A percentile compares a stretch with the other conserved stretches of the same genome.
Evolutionary conservation across 108 stramenopile genomes (phyloP).

Genomic region (Epithemia pelagica): DNA sequence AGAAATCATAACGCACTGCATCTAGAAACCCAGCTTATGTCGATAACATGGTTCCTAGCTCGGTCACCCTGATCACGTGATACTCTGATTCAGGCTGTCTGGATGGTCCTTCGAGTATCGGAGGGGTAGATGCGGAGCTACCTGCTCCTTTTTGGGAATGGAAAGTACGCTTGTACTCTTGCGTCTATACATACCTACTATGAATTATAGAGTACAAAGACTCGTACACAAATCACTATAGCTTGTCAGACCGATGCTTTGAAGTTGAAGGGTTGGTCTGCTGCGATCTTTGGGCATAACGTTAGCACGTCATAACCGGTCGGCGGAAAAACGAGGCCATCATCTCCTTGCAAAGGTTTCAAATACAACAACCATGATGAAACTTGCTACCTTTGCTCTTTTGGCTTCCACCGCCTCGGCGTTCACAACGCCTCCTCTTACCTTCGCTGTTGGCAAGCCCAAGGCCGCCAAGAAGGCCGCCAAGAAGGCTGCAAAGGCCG

Average conservation of each 20-base stretch:
- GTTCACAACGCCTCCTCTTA: slow-evolving; percentile 33
- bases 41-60: too few relatives aligned
- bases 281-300: background rate
- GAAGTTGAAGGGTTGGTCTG: background rate
- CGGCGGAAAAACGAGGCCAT: background rate
- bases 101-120: too few relatives aligned
- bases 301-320: background rate
- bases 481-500: background rate
- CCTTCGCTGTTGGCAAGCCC: slow-evolving; percentile 29
- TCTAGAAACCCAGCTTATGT: too few relatives aligned
- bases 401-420: slow-evolving; percentile 51
- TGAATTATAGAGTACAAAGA: too few relatives aligned
- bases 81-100: too few relatives aligned
- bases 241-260: background rate
- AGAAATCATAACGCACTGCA: too few relatives aligned
- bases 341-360: background rate
- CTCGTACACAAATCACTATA: too few relatives aligned
- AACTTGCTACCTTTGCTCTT: slow-evolving; percentile 42
- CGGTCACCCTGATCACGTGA: too few relatives aligned
- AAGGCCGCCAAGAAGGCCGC: slow-evolving; percentile 12
- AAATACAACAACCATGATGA: slow-evolving; percentile 28
- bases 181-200: too few relatives aligned
- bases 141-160: too few relatives aligned
- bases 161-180: too few relatives aligned
- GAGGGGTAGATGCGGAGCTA: too few relatives aligned